Base-by-base conservation (phyloP, 2,329 filamentous ascomycete species). In the Fusarium decemcellulare region DNA sequence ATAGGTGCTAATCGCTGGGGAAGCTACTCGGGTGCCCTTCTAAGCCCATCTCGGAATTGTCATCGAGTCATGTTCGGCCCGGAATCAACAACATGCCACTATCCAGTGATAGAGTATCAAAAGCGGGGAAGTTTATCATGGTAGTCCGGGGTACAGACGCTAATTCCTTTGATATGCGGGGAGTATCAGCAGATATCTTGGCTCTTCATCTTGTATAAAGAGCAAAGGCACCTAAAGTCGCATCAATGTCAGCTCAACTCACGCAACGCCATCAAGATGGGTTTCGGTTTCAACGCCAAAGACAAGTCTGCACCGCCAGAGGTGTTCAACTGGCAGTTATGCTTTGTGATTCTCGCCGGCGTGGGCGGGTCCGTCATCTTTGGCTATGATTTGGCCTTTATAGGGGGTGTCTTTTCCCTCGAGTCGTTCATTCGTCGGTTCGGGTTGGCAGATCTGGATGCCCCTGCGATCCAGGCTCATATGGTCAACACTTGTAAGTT, bases 251-350 rank as follows among this genome's bases (percentile, higher is more conserved):
- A 16, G 12, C 12, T 40, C 37, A 40, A 15, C n/a, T 12, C 15
- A 40, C 12, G 12, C 37, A 12, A 10, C 9, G 12, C 15, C 37
- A 11, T 11, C 43, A 46, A 12, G 12, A 46, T 46, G 43, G 43
- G 43, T 23, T 46, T 46, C 43, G 27, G 27, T 18, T 30, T 46
- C 18, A 30, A 23, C 18, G 43, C 43, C 43, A 46, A 30, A 10
- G 50, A 48, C 2, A 47, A 59, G 18, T 56, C 50, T n/a, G 61
- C 64, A 30, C 64, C 64, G 30, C 40, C 55, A 12, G 47, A 62
- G 52, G 65, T 70, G 11, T 76, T 75, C 65, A 76, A 76, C 52
- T 76, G 73, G 73, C 48, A 71, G 43, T 64, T 76, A 18, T 76
- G 74, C 51, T 64, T 61, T 11, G 68, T 73, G 27, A 69, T 73